phyloP scores from a whole-genome alignment of 2,329 filamentous ascomycete genomes.

The Aspergillus quadrilineatus region DNA sequence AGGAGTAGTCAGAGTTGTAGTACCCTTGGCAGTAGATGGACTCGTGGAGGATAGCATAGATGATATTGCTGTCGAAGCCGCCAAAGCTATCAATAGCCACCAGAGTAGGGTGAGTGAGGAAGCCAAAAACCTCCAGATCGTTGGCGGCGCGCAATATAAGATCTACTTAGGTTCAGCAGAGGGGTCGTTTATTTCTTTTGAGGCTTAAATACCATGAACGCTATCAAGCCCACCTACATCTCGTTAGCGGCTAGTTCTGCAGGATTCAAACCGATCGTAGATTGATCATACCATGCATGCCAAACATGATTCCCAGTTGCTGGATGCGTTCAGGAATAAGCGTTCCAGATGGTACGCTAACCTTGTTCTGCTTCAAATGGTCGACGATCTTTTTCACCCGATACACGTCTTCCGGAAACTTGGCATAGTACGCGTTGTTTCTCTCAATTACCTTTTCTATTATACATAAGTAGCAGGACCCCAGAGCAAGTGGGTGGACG shows the following conservation, averaged over 20 bases:
- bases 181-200: neutral
- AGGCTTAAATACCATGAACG: constrained; percentile 58
- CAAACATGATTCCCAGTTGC: constrained; percentile 75
- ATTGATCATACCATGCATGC: constrained; percentile 60
- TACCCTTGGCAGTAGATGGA: constrained; percentile 76
- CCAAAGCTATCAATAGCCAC: constrained; percentile 65
- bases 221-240: constrained; percentile 63
- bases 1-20: neutral
- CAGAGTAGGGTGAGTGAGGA: constrained; percentile 71
- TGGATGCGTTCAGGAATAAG: constrained; percentile 74
- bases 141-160: constrained; percentile 67
- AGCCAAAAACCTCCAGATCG: constrained; percentile 75
- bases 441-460: constrained; percentile 64
- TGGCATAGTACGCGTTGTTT: constrained; percentile 76
- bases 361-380: constrained; percentile 62
- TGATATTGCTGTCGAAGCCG: constrained; percentile 71
- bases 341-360: constrained; percentile 67
- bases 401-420: constrained; percentile 77
- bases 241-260: constrained; percentile 12
- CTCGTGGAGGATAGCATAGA: constrained; percentile 88
- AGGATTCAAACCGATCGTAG: neutral
- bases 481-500: constrained; percentile 10
- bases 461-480: constrained; percentile 14
- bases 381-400: constrained; percentile 65
- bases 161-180: constrained; percentile 36